Base-by-base conservation (phyloP, 495 filamentous ascomycete species). In the Bacidia gigantensis region DNA sequence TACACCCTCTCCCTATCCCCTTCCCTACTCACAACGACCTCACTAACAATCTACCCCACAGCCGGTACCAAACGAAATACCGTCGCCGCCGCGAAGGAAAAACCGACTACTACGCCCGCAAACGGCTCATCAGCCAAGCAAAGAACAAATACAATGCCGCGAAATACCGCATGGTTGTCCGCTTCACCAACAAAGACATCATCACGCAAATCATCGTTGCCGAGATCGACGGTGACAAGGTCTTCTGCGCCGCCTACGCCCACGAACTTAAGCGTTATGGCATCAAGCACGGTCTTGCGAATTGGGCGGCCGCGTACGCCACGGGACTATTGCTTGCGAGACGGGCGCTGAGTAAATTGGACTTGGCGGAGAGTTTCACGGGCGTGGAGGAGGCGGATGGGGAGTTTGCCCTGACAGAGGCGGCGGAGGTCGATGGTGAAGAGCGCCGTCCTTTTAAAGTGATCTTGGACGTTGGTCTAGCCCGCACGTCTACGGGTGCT, bases 121-220 rank as follows among this genome's bases (percentile, higher is more conserved):
- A 96, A 83, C 85, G 92, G 65, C 78, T 99, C 73, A 93, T 95
- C 81, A 89, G 87, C 74, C 92, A 99, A 79, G 92, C 92, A 72
- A 99, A 97, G 88, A 97, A 97, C 87, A 97, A 97, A 81, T 98
- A 96, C 85, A 92, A 89, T 72, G 84, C 90, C 46, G 90, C 92
- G 69, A 99, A 99, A 79, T 96, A 99, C 82, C 86, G 92, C 67
- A 85, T 99, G 67, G 92, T 99, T 53, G 90, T 99, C 67, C 90
- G 92, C 70, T 99, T 99, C 86, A 96, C 93, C 81, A 97, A 97
- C 81, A 85, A 87, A 68, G 92, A 98, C 76, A 93, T 99, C 78
- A 81, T 99, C 75, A 81, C 80, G 71, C 92, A 99, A 75, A 92
- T 99, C 72, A 78, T 97, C 71, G 86, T 79, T 70, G 93, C 93